Conservation (phyloP, 2,329 filamentous ascomycete genomes). For the Diplodia mutila region DNA sequence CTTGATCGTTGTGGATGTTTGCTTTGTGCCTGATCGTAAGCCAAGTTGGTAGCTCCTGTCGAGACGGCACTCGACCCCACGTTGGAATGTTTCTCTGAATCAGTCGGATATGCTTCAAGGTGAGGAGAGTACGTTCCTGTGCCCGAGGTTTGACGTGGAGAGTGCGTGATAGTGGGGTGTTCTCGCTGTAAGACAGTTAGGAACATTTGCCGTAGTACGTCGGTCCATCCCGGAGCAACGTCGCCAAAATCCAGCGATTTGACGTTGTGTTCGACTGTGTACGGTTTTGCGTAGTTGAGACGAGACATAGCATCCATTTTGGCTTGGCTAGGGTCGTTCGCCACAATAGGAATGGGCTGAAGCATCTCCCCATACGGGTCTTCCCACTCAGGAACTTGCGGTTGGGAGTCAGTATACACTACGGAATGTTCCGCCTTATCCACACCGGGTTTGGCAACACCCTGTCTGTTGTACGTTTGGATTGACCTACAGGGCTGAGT, state of each 20-base stretch:
- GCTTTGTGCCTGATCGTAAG: too few relatives aligned
- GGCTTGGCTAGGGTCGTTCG: slow-evolving; percentile 18
- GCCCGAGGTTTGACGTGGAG: too few relatives aligned
- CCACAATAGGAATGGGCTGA: slow-evolving; percentile 29
- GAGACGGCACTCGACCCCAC: too few relatives aligned
- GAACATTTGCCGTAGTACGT: not conserved
- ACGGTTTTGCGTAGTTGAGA: slow-evolving; percentile 34
- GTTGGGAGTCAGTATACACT: not conserved
- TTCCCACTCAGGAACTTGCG: not conserved
- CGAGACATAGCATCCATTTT: slow-evolving; percentile 32
- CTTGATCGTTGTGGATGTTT: too few relatives aligned
- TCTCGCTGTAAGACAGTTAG: not conserved
- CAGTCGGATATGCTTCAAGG: too few relatives aligned
- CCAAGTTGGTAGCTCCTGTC: too few relatives aligned
- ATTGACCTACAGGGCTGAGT: not conserved
- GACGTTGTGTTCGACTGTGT: slow-evolving; percentile 38
- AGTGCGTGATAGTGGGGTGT: too few relatives aligned
- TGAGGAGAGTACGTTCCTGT: too few relatives aligned
- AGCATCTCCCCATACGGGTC: slow-evolving; percentile 23
- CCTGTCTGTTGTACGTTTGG: slow-evolving; percentile 21
- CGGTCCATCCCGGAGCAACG: slow-evolving; percentile 22
- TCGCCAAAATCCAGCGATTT: slow-evolving; percentile 36
- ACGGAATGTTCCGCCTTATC: slow-evolving; percentile 12
- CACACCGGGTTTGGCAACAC: slow-evolving; percentile 5
- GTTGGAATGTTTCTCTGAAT: too few relatives aligned